A percentile compares a stretch with the other conserved stretches of the same genome.
Evolutionary conservation across 2,329 filamentous ascomycete genomes (phyloP).

Genomic region (Lachnellula suecica): DNA sequence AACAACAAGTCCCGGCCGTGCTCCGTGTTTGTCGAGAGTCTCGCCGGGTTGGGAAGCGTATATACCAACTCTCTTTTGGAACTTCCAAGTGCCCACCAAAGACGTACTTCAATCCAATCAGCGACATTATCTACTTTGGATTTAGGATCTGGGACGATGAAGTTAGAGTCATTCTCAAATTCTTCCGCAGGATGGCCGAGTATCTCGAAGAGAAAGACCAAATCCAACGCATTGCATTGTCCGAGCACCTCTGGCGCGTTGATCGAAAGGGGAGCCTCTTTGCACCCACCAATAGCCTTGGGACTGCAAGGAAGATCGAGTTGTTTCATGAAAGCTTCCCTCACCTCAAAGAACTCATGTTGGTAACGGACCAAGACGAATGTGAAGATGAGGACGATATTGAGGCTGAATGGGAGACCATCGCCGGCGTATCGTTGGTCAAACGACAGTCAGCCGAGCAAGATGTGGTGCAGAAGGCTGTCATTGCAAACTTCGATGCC

Average conservation of each 20-base stretch:
- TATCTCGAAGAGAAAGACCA: slow-evolving; percentile 1
- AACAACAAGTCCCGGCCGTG: slow-evolving; percentile 4
- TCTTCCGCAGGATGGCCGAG: background rate
- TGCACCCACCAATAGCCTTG: background rate
- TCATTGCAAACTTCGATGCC: background rate
- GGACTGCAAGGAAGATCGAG: background rate
- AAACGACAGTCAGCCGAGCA: background rate
- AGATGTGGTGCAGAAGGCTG: background rate
- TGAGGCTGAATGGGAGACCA: background rate
- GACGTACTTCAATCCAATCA: slow-evolving; percentile 11
- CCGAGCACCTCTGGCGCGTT: slow-evolving; percentile 4
- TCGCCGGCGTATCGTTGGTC: background rate
- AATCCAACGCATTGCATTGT: slow-evolving; percentile 9
- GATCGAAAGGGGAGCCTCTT: background rate
- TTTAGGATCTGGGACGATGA: slow-evolving; percentile 6
- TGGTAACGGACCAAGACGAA: background rate
- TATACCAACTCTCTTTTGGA: slow-evolving; percentile 11
- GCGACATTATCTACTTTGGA: slow-evolving; percentile 14
- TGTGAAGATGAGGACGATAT: background rate
- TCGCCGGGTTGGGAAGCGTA: background rate
- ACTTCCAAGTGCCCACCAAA: slow-evolving; percentile 5
- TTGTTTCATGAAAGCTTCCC: slow-evolving; percentile 3
- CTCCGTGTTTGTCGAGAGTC: slow-evolving; percentile 10
- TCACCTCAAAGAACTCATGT: slow-evolving; percentile 4
- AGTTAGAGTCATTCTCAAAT: slow-evolving; percentile 1